Conservation (phyloP, 116 monocot genomes). For the Thalassia testudinum region DNA sequence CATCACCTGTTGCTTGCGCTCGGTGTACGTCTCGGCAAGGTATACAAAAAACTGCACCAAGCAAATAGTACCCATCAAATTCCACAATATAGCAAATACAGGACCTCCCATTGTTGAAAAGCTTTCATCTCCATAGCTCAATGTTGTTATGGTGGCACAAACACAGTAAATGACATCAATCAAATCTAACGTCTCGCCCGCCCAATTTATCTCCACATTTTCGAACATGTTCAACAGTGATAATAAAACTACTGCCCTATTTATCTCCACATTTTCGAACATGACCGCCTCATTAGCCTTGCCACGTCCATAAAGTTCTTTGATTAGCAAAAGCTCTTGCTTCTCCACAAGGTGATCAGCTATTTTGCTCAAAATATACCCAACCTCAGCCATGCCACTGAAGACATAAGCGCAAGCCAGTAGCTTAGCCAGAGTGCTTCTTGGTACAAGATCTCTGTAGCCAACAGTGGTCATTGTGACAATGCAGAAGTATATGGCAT, state of each 20-base stretch:
- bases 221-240: conserved; percentile 21
- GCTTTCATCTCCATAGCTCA: too few species aligned
- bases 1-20: too few species aligned
- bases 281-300: conserved; percentile 26
- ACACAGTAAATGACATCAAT: too few species aligned
- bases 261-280: conserved; percentile 36
- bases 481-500: conserved; percentile 80
- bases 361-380: conserved; percentile 50
- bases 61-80: too few species aligned
- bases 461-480: conserved; percentile 99
- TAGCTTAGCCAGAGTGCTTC: conserved; percentile 47
- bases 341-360: conserved; percentile 88
- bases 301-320: conserved; percentile 29
- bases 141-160: too few species aligned
- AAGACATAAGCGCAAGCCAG: conserved; percentile 81
- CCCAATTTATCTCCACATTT: conserved; percentile 44
- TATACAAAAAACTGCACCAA: too few species aligned
- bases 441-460: conserved; percentile 83
- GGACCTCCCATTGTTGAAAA: too few species aligned
- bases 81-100: too few species aligned
- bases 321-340: conserved; percentile 59
- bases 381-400: conserved; percentile 65
- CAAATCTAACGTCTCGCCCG: conserved; percentile 48
- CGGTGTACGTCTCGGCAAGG: too few species aligned
- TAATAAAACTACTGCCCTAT: conserved; percentile 32